These are phyloP conservation scores for Friedmanniomyces simplex DNA, from an alignment of 495 filamentous ascomycete species.

Conservation along the genomic window DNA sequence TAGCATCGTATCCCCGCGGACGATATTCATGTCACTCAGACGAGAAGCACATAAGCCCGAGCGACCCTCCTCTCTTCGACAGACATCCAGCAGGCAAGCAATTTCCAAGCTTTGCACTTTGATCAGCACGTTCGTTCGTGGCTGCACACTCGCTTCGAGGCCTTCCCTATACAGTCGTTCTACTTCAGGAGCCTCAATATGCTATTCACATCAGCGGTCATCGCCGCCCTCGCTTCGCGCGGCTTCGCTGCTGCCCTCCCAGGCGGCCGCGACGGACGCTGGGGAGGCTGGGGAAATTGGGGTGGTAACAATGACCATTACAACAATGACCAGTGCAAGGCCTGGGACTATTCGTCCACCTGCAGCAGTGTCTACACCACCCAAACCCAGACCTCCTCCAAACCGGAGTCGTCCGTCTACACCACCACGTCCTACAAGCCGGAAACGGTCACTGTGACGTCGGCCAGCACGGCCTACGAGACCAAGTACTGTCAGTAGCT, in stretches of 20 bases:
- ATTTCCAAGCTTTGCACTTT: background rate
- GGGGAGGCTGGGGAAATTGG: background rate
- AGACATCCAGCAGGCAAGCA: background rate
- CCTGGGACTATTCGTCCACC: background rate
- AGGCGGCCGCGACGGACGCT: no score
- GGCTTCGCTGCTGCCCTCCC: background rate
- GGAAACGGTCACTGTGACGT: background rate
- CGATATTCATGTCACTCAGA: background rate
- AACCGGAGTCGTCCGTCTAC: background rate
- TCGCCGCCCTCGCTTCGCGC: background rate
- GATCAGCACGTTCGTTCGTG: background rate
- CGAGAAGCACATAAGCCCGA: background rate
- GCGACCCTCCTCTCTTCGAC: background rate
- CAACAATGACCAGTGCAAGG: background rate
- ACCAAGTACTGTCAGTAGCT: background rate
- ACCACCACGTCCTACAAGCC: slow-evolving; percentile 3
- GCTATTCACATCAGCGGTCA: background rate
- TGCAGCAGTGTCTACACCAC: background rate
- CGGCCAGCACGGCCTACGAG: background rate
- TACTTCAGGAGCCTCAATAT: background rate
- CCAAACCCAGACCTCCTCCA: background rate
- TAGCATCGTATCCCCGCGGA: background rate
- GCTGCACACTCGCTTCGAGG: background rate
- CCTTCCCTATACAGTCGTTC: background rate
- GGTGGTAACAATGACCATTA: background rate